These are phyloP conservation scores for Chrysophaeum taylorii DNA, from an alignment of 352 stramenopile genomes.

Conservation along the genomic window DNA sequence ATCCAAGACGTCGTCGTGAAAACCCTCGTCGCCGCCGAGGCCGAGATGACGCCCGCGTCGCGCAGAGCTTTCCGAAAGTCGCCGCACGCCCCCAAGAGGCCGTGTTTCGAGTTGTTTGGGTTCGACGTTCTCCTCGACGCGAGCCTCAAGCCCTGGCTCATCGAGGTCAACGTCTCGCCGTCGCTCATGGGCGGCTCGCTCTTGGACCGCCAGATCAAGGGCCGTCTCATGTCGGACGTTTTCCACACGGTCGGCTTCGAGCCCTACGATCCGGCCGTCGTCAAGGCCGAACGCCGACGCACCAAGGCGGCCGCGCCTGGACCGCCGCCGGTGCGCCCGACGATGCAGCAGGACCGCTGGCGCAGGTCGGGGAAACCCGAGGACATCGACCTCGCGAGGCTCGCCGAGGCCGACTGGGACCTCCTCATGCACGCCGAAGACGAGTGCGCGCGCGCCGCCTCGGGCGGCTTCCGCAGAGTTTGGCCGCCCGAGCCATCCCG, in stretches of 20 bases:
- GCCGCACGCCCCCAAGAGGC: slow-evolving; percentile 20
- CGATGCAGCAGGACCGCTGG: slow-evolving; percentile 16
- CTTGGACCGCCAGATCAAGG: slow-evolving; percentile 75
- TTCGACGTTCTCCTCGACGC: slow-evolving; percentile 71
- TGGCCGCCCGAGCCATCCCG: slow-evolving; percentile 1
- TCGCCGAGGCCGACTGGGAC: neutral
- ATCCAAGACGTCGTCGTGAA: slow-evolving; percentile 70
- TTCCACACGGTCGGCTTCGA: slow-evolving; percentile 55
- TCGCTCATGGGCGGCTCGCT: slow-evolving; percentile 65
- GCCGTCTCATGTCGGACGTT: slow-evolving; percentile 65
- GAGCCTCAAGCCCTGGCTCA: slow-evolving; percentile 59
- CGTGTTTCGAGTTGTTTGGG: slow-evolving; percentile 71
- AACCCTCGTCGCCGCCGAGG: slow-evolving; percentile 68
- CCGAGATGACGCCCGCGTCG: slow-evolving; percentile 44
- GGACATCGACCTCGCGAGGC: neutral
- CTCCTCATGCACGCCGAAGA: neutral
- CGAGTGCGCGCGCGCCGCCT: neutral
- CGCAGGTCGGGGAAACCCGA: neutral
- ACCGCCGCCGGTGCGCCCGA: neutral
- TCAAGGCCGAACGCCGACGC: slow-evolving; percentile 15
- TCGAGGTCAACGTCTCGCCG: slow-evolving; percentile 77
- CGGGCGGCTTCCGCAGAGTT: neutral
- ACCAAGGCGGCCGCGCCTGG: too few relatives aligned
- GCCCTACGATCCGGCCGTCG: slow-evolving; percentile 18
- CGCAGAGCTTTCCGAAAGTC: slow-evolving; percentile 4